These are phyloP conservation scores for Oryza meyeriana DNA, from an alignment of 176 grass and related monocot species.

Conservation along the genomic window DNA sequence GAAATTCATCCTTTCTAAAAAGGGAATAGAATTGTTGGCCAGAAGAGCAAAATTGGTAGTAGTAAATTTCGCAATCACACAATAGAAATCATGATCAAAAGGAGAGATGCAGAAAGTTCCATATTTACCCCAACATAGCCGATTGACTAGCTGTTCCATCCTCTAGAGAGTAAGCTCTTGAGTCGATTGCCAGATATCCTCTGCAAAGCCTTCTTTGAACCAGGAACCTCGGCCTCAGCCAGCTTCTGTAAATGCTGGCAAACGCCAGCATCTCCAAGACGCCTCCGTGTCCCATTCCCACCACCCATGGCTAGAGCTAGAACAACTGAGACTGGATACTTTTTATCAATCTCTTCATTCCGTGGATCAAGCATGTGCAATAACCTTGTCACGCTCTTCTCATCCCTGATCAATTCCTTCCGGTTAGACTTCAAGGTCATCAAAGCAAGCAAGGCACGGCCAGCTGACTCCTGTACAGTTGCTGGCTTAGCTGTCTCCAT, in stretches of 20 bases:
- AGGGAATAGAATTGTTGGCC: background rate
- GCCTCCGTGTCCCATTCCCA: constrained; percentile 50
- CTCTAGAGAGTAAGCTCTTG: constrained; percentile 64
- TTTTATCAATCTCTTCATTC: constrained; percentile 67
- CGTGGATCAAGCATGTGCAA: constrained; percentile 73
- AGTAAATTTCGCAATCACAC: background rate
- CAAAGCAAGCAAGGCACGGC: constrained; percentile 50
- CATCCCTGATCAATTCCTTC: constrained; percentile 67
- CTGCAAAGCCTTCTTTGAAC: constrained; percentile 85
- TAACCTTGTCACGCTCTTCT: constrained; percentile 67
- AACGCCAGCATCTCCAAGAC: constrained; percentile 61
- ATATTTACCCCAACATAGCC: constrained; percentile 35
- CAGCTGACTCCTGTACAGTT: constrained; percentile 65
- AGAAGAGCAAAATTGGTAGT: background rate
- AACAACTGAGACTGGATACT: constrained; percentile 56
- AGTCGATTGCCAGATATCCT: constrained; percentile 65
- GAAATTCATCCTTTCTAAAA: background rate
- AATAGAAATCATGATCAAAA: constrained; percentile 26
- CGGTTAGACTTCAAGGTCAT: constrained; percentile 59
- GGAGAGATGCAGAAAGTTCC: background rate
- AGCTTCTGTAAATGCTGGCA: constrained; percentile 70
- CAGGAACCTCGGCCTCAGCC: constrained; percentile 63
- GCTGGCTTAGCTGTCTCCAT: constrained; percentile 74
- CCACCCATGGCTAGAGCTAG: constrained; percentile 66
- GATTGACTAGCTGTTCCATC: constrained; percentile 53